phyloP scores from a whole-genome alignment of 805 yeast genomes.

The Barnettozyma vustinii region DNA sequence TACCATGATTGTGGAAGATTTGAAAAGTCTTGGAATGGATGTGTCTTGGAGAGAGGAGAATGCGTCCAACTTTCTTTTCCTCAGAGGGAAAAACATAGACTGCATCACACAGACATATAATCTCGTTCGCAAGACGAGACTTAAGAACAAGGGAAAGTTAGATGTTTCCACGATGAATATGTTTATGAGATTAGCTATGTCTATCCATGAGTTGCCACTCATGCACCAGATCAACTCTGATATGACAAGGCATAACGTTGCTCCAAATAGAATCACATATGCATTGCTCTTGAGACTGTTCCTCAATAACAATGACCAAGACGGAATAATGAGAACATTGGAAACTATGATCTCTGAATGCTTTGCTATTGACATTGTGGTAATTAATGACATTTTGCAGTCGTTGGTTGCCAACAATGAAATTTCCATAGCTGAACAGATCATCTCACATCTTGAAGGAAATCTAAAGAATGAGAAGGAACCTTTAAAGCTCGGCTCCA shows the following conservation, averaged over 20 bases:
- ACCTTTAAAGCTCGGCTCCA: neutral
- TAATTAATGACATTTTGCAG: constrained; percentile 2
- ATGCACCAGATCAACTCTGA: constrained; percentile 1
- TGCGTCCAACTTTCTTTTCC: neutral
- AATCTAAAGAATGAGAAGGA: neutral
- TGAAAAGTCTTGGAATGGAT: neutral
- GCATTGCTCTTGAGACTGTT: neutral
- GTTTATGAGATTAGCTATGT: constrained; percentile 1
- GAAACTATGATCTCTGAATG: neutral
- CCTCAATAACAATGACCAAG: neutral
- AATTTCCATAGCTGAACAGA: neutral
- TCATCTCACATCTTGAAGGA: neutral
- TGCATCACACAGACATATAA: neutral
- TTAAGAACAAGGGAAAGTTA: neutral
- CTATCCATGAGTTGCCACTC: neutral
- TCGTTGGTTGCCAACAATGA: neutral
- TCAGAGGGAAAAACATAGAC: neutral
- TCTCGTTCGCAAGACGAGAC: neutral
- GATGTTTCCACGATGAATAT: constrained; percentile 7
- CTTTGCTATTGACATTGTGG: constrained; percentile 2
- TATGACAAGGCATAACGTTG: neutral
- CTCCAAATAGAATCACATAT: constrained; percentile 5
- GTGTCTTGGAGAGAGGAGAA: constrained; percentile 10
- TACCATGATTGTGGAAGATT: neutral
- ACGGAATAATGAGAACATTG: neutral